These are phyloP conservation scores for Melampsora larici-populina DNA, from an alignment of 1,284 basidiomycete species.

Conservation along the genomic window DNA sequence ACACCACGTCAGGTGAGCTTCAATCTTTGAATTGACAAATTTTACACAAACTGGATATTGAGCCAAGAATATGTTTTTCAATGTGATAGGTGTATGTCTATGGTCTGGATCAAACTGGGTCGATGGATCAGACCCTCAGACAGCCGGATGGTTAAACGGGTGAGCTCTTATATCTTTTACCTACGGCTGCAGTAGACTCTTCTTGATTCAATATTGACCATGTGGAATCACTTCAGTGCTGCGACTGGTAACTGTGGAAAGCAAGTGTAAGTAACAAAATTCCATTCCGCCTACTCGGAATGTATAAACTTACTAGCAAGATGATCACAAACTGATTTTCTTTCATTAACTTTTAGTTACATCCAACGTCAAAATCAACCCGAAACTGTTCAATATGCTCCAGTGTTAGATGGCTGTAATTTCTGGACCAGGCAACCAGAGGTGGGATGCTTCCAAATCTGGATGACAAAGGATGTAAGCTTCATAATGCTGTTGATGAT, in stretches of 20 bases:
- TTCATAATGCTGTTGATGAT: too few relatives aligned
- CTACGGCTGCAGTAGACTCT: too few relatives aligned
- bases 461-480: slow-evolving; percentile 4
- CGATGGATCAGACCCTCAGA: not conserved
- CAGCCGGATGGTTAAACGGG: slow-evolving; percentile 36
- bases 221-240: not conserved
- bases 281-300: too few relatives aligned
- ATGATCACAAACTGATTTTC: not conserved
- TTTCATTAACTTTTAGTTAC: not conserved
- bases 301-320: not conserved
- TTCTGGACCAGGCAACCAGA: not conserved
- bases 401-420: slow-evolving; percentile 21
- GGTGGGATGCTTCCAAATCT: slow-evolving; percentile 21
- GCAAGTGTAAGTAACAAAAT: slow-evolving; percentile 10
- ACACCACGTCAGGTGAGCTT: too few relatives aligned
- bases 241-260: slow-evolving; percentile 27
- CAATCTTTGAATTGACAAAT: too few relatives aligned
- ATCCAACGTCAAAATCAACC: slow-evolving; percentile 18
- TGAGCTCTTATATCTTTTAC: not conserved
- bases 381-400: slow-evolving; percentile 12
- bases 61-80: too few relatives aligned
- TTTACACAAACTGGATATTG: too few relatives aligned
- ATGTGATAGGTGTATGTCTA: slow-evolving; percentile 15
- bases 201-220: not conserved
- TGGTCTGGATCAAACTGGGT: slow-evolving; percentile 7